These are phyloP conservation scores for Fusarium incarnatum DNA, from an alignment of 2,329 filamentous ascomycete species.

Conservation along the genomic window DNA sequence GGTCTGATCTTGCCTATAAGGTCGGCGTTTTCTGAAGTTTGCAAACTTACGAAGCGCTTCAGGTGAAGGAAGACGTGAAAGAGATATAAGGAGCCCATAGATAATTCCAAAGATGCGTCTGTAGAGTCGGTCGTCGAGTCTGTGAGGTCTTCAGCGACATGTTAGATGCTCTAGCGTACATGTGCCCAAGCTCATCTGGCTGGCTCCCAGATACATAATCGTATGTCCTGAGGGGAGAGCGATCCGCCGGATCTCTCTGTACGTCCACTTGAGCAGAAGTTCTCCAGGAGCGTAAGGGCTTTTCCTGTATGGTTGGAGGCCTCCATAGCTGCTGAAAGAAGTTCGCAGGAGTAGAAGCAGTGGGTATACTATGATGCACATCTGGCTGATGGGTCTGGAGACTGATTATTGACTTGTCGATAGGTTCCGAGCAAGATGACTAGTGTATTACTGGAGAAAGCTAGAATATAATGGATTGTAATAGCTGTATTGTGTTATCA, in stretches of 20 bases:
- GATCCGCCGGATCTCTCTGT: background rate
- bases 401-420: background rate
- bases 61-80: slow-evolving; percentile 2
- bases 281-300: background rate
- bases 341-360: background rate
- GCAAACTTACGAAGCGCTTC: background rate
- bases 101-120: background rate
- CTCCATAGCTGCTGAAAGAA: no score
- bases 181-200: background rate
- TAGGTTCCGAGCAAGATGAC: background rate
- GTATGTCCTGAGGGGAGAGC: slow-evolving; percentile 7
- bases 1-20: background rate
- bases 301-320: background rate
- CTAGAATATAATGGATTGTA: background rate
- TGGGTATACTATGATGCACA: background rate
- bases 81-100: slow-evolving; percentile 3
- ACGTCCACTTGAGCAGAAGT: background rate
- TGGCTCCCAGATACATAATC: slow-evolving; percentile 3
- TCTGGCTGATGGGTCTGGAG: background rate
- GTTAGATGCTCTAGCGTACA: background rate
- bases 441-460: background rate
- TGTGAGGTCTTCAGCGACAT: background rate
- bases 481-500: background rate
- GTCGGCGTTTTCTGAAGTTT: background rate
- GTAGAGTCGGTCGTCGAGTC: background rate